Evolutionary conservation across 148 eudicot genomes (phyloP).

Genomic region (Chenopodium berlandieri): DNA sequence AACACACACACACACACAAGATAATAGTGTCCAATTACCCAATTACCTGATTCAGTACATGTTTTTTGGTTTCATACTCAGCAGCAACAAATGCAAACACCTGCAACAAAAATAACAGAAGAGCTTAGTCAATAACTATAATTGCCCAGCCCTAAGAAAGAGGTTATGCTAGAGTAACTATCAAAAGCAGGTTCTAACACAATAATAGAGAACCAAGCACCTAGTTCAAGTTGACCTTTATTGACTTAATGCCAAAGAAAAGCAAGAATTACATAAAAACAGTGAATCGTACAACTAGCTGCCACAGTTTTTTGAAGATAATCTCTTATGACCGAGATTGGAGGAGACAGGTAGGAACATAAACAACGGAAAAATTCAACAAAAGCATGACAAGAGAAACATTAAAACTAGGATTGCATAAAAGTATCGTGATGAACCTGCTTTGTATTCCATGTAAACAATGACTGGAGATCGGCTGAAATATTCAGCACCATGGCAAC

Average conservation of each 20-base stretch:
- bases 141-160: background rate
- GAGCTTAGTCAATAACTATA: background rate
- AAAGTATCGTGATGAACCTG: slow-evolving; percentile 48
- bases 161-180: background rate
- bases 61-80: slow-evolving; percentile 75
- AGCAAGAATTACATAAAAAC: background rate
- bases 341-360: background rate
- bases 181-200: background rate
- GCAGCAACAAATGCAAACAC: slow-evolving; percentile 94
- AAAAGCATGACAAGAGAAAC: background rate
- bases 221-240: background rate
- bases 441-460: slow-evolving; percentile 94
- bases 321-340: background rate
- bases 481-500: slow-evolving; percentile 64
- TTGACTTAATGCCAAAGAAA: background rate
- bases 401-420: background rate
- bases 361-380: background rate
- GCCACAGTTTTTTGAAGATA: background rate
- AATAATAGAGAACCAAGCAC: background rate
- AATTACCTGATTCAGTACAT: slow-evolving; percentile 79
- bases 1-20: background rate
- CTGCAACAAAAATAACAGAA: slow-evolving; percentile 38
- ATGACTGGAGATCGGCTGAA: slow-evolving; percentile 70
- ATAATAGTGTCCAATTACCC: slow-evolving; percentile 28
- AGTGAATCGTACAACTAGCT: background rate